These are phyloP conservation scores for Chaetomium strumarium DNA, from an alignment of 2,329 filamentous ascomycete genomes.

Conservation along the genomic window DNA sequence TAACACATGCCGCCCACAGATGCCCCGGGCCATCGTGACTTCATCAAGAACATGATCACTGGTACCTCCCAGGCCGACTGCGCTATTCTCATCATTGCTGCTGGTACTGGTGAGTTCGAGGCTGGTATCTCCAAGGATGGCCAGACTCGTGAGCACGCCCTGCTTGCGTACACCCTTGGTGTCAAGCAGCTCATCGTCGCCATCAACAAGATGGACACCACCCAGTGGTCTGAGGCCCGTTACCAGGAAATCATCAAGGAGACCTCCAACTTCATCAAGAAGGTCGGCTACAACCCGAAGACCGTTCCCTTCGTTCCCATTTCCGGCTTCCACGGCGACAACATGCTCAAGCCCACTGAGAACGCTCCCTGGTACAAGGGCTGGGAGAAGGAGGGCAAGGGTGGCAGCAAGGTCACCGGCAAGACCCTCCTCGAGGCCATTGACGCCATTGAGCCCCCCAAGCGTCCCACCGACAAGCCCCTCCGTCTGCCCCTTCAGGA, in stretches of 20 bases:
- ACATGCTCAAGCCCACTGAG: conserved; percentile 86
- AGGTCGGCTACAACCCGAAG: conserved; percentile 99
- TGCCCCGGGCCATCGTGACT: conserved; percentile 99
- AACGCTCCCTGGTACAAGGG: conserved; percentile 99
- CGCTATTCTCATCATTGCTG: conserved; percentile 99
- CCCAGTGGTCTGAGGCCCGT: conserved; percentile 95
- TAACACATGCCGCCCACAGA: conserved; percentile 44
- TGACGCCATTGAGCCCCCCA: conserved; percentile 86
- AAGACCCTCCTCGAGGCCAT: conserved; percentile 99
- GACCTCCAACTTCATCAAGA: conserved; percentile 99
- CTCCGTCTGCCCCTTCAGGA: conserved; percentile 99
- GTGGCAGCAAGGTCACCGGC: conserved; percentile 75
- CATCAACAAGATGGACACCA: conserved; percentile 99
- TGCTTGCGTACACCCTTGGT: conserved; percentile 99
- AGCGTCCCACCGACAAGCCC: conserved; percentile 96
- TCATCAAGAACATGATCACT: conserved; percentile 99
- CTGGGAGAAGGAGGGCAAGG: conserved; percentile 98
- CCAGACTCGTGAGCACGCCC: conserved; percentile 99
- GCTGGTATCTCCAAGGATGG: conserved; percentile 99
- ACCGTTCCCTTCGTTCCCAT: conserved; percentile 96
- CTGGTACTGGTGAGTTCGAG: conserved; percentile 99
- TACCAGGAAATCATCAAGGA: conserved; percentile 99
- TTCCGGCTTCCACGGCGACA: conserved; percentile 99
- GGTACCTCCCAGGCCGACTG: conserved; percentile 99
- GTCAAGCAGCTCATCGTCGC: conserved; percentile 99